A percentile compares a stretch with the other conserved stretches of the same genome.
Conservation (phyloP, 2,329 filamentous ascomycete genomes). For the Clonostachys chloroleuca region DNA sequence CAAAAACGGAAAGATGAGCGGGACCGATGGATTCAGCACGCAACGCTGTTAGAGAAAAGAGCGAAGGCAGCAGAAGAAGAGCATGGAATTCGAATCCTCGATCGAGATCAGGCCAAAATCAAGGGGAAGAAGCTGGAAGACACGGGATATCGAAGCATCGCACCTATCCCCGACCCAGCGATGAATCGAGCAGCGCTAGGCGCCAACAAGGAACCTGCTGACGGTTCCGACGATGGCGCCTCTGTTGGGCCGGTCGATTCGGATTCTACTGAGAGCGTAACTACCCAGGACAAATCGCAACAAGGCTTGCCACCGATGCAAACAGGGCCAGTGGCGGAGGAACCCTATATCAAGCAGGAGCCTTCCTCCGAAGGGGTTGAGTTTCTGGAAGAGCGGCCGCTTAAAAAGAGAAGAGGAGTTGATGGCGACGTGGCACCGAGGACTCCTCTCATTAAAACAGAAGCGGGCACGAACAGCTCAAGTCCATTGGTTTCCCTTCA, state of each 20-base stretch:
- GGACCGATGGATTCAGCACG: conserved; percentile 39
- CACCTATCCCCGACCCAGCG: too few relatives aligned
- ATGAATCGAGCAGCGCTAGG: too few relatives aligned
- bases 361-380: conserved; percentile 48
- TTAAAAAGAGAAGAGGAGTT: conserved; percentile 41
- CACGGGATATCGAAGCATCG: too few relatives aligned
- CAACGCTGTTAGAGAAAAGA: conserved; percentile 33
- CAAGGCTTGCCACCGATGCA: conserved; percentile 12
- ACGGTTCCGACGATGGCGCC: too few relatives aligned
- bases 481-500: conserved; percentile 6
- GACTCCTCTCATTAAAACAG: conserved; percentile 2
- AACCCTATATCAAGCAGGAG: conserved; percentile 38
- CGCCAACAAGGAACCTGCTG: too few relatives aligned
- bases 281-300: conserved; percentile 1
- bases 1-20: conserved; percentile 33
- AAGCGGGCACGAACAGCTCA: not conserved
- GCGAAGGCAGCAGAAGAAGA: conserved; percentile 36
- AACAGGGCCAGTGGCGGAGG: conserved; percentile 2
- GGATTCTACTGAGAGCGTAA: too few relatives aligned
- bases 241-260: too few relatives aligned
- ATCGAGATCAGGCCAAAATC: not conserved
- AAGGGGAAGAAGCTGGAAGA: too few relatives aligned
- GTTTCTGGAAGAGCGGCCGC: conserved; percentile 41
- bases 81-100: conserved; percentile 21
- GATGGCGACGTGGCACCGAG: conserved; percentile 7